These are phyloP conservation scores for Sugiyamaella floridensis DNA, from an alignment of 805 yeast genomes.

Conservation along the genomic window DNA sequence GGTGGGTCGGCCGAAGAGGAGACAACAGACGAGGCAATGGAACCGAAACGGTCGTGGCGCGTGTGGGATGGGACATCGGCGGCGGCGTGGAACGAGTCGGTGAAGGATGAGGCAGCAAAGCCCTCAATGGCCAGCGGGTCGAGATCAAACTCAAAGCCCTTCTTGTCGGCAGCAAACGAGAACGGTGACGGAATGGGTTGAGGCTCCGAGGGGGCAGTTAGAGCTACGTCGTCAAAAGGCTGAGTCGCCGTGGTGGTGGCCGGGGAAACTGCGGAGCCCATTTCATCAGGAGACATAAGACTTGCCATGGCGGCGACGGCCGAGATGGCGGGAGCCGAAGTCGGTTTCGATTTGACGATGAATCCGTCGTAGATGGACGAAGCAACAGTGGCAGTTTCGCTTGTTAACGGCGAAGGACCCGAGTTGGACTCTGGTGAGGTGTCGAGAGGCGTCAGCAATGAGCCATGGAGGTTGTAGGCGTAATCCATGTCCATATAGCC, in stretches of 20 bases:
- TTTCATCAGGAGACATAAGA: conserved; percentile 4
- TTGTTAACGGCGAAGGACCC: conserved; percentile 5
- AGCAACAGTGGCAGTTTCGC: not conserved
- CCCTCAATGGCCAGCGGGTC: conserved; percentile 48
- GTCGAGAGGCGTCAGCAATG: conserved; percentile 16
- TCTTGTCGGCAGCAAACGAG: conserved; percentile 6
- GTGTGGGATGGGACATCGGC: not conserved
- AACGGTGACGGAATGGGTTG: conserved; percentile 5
- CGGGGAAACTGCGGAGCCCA: conserved; percentile 3
- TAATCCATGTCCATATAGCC: conserved; percentile 8
- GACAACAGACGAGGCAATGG: conserved; percentile 1
- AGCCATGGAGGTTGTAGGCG: conserved; percentile 1
- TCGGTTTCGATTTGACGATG: not conserved
- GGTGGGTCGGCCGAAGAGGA: conserved; percentile 3
- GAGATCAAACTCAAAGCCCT: conserved; percentile 33
- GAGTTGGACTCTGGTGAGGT: conserved; percentile 16
- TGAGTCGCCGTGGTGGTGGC: conserved; percentile 1
- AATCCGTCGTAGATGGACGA: conserved; percentile 2
- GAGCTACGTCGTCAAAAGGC: not conserved
- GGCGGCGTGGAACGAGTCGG: conserved; percentile 10
- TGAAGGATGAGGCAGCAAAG: conserved; percentile 21
- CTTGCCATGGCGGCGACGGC: conserved; percentile 1
- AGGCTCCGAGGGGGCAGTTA: not conserved
- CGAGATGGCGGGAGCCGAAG: not conserved
- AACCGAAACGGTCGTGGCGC: conserved; percentile 1